Evolutionary conservation across 108 stramenopile species (phyloP).

Genomic region (Skeletonema marinoi): DNA sequence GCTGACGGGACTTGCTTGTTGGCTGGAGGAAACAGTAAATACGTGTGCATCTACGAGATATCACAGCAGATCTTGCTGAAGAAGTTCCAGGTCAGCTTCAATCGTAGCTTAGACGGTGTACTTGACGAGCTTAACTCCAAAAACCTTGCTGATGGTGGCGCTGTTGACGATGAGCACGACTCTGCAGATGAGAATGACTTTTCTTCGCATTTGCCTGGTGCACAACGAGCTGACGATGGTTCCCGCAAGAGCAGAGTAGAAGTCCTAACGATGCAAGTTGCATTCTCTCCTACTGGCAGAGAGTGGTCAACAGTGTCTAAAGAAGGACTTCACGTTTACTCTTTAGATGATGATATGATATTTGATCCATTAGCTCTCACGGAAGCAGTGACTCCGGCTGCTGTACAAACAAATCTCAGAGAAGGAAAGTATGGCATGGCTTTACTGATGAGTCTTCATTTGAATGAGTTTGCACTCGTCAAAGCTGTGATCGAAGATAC

Average conservation of each 20-base stretch:
- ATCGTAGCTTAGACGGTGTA: slow-evolving; percentile 90
- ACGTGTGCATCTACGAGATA: slow-evolving; percentile 97
- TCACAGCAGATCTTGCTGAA: slow-evolving; percentile 93
- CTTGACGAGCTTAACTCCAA: slow-evolving; percentile 90
- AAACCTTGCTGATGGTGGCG: slow-evolving; percentile 79
- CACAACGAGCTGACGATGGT: slow-evolving; percentile 88
- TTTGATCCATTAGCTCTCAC: slow-evolving; percentile 91
- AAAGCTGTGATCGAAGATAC: slow-evolving; percentile 77
- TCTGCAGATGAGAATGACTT: slow-evolving; percentile 75
- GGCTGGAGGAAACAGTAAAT: slow-evolving; percentile 97
- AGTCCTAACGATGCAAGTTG: slow-evolving; percentile 80
- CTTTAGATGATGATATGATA: slow-evolving; percentile 90
- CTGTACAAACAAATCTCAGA: slow-evolving; percentile 70
- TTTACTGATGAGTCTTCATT: slow-evolving; percentile 80
- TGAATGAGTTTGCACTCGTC: slow-evolving; percentile 84
- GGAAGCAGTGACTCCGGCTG: slow-evolving; percentile 82
- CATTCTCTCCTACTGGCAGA: slow-evolving; percentile 86
- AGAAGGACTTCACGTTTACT: slow-evolving; percentile 91
- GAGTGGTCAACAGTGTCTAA: slow-evolving; percentile 90
- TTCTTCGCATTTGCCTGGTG: slow-evolving; percentile 76
- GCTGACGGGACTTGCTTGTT: slow-evolving; percentile 96
- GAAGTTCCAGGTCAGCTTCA: slow-evolving; percentile 99
- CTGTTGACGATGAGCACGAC: slow-evolving; percentile 81
- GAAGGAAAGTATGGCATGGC: slow-evolving; percentile 71
- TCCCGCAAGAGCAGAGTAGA: slow-evolving; percentile 84